Base-by-base conservation (phyloP, 1,284 basidiomycete genomes). In the Trametes sp. region DNA sequence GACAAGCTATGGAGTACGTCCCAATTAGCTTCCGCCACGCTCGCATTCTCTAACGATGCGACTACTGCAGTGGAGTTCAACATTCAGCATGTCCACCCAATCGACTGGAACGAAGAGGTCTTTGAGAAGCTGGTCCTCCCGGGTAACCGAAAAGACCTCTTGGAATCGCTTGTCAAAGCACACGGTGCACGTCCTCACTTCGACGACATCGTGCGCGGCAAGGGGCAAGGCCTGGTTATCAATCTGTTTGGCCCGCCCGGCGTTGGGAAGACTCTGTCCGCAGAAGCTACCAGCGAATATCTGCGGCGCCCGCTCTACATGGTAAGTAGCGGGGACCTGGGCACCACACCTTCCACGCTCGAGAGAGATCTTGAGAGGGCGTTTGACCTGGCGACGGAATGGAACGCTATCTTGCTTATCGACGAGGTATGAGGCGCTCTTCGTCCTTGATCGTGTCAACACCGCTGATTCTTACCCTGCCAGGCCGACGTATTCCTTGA, bases 321-420 rank as follows among this genome's bases (percentile, higher is more conserved):
- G 19, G 77, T 87, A 53, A 83, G 84, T 11, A 83, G 81, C n/a
- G 85, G 84, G 3, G 85, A 87, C 67, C 76, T 87, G 1, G 85
- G 84, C 0, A 86, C 84, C 0, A 73, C 67, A 0, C 82, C 86
- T 1, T 63, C 73, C 4, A 70, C 72, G 1, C 53, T 72, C 11
- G 67, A 69, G 33, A 26, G 14, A 4, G 41, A 59, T 11, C 64
- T 70, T 13, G 57, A 68, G 23, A n/a, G 49, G 14, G 45, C 66
- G 51, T 73, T 73, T 54, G 74, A 87, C 53, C 75, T 85, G 49
- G 84, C 84, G 0, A 84, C 84, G 10, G 76, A 80, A 14, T 88
- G 86, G 86, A 85, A 85, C 59, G 85, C 85, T 0, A 84, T 87
- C 54, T 81, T 87, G 0, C 75, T 87, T 41, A 86, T 88, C 63